phyloP scores from a whole-genome alignment of 495 filamentous ascomycete species.

The Neurospora sp. region DNA sequence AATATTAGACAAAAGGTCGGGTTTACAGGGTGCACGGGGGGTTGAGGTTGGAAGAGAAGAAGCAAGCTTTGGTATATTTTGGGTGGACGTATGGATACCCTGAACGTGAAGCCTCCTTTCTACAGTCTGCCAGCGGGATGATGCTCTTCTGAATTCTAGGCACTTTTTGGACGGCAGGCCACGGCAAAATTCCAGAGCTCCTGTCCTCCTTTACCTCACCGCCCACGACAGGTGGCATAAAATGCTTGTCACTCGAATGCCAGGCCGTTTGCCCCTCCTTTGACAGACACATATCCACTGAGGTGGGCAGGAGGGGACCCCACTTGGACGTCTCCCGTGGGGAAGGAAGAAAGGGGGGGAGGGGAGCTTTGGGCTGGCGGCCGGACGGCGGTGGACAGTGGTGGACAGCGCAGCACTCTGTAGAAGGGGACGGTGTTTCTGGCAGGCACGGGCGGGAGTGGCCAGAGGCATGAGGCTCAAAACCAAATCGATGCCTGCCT shows the following conservation, averaged over 20 bases:
- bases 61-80: neutral
- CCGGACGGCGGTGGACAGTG: neutral
- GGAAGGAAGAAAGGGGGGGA: neutral
- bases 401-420: neutral
- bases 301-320: neutral
- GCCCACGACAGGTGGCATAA: constrained; percentile 12
- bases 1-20: neutral
- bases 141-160: neutral
- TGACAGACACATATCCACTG: neutral
- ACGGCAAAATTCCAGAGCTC: constrained; percentile 20
- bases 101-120: neutral
- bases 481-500: neutral
- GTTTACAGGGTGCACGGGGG: neutral
- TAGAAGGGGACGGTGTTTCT: neutral
- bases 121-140: neutral
- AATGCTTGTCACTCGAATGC: neutral
- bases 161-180: constrained; percentile 18
- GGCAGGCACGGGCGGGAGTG: neutral
- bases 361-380: neutral
- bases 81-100: neutral
- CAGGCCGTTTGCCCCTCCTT: neutral
- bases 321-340: neutral
- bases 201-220: constrained; percentile 6
- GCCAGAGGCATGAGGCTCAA: neutral
- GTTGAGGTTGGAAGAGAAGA: neutral